A percentile compares a stretch with the other conserved stretches of the same genome.
Conservation (phyloP, 148 eudicot species). For the Rhododendron griersonianum region DNA sequence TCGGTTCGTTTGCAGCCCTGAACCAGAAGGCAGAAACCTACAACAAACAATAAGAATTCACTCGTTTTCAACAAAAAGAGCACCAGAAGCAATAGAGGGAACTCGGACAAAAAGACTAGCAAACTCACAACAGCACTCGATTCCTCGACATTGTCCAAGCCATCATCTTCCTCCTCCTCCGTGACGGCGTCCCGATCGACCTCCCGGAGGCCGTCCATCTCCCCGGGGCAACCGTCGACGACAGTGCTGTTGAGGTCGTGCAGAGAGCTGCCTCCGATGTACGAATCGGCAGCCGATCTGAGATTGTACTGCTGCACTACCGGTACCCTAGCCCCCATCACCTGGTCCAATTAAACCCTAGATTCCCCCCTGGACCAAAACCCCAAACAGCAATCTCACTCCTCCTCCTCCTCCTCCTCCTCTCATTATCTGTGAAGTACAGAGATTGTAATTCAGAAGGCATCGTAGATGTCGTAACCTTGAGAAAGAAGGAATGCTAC, state of each 20-base stretch:
- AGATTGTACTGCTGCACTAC: slow-evolving; percentile 45
- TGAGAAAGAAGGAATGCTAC: background rate
- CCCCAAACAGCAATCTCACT: background rate
- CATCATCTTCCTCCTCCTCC: slow-evolving; percentile 32
- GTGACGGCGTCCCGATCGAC: slow-evolving; percentile 43
- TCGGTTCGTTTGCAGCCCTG: no score
- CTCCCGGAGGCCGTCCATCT: slow-evolving; percentile 28
- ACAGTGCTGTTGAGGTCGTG: slow-evolving; percentile 33
- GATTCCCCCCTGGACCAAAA: background rate
- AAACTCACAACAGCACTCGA: slow-evolving; percentile 58
- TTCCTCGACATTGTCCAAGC: slow-evolving; percentile 50
- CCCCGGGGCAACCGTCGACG: slow-evolving; percentile 31
- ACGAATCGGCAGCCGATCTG: slow-evolving; percentile 52
- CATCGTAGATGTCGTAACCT: background rate
- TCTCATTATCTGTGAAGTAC: background rate
- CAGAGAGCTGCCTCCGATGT: slow-evolving; percentile 36
- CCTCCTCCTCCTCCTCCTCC: slow-evolving; percentile 7
- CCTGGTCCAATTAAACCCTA: background rate
- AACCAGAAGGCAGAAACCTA: background rate
- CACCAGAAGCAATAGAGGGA: background rate
- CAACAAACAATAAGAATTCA: background rate
- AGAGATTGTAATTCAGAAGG: slow-evolving; percentile 2
- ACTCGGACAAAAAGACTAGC: background rate
- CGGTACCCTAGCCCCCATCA: slow-evolving; percentile 64
- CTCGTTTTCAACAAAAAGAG: background rate